Percentiles rank a stretch among this genome's conserved stretches.
Evolutionary conservation across 23 red algal species (phyloP).

Genomic region (Gracilaria gracilis): DNA sequence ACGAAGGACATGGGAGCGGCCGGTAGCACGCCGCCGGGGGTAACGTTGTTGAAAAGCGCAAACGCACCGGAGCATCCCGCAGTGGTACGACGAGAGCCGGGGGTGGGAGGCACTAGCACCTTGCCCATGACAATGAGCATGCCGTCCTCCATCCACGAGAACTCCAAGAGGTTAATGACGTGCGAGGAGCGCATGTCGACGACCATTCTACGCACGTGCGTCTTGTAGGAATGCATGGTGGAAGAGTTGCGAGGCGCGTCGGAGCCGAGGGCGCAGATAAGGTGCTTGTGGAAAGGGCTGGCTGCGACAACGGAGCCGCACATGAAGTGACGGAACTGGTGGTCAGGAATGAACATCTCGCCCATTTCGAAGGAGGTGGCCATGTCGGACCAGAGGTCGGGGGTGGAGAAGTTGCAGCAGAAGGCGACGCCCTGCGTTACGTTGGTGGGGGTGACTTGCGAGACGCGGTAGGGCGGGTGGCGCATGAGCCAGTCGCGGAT

Average conservation of each 20-base stretch:
- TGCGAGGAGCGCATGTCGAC: conserved; percentile 59
- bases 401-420: conserved; percentile 67
- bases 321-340: conserved; percentile 59
- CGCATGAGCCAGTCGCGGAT: conserved; percentile 78
- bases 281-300: conserved; percentile 67
- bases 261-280: conserved; percentile 61
- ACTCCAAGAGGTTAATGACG: conserved; percentile 64
- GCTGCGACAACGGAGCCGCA: conserved; percentile 63
- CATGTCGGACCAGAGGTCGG: conserved; percentile 59
- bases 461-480: conserved; percentile 16
- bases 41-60: conserved; percentile 51
- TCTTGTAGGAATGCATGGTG: conserved; percentile 40
- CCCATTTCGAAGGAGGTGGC: conserved; percentile 44
- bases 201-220: conserved; percentile 49
- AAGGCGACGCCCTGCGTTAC: conserved; percentile 59
- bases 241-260: conserved; percentile 42
- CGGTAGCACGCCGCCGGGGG: conserved; percentile 36
- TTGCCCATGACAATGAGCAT: conserved; percentile 65
- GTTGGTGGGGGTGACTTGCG: conserved; percentile 18
- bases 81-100: conserved; percentile 2
- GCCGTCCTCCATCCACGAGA: conserved; percentile 73
- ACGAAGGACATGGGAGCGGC: conserved; percentile 52
- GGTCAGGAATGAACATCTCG: conserved; percentile 71
- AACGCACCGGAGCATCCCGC: conserved; percentile 70
- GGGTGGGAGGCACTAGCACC: conserved; percentile 50